Evolutionary conservation across 2,329 filamentous ascomycete species (phyloP), one percentile per base, ranked within the genome.

Genomic region (Neonectria ditissima): DNA sequence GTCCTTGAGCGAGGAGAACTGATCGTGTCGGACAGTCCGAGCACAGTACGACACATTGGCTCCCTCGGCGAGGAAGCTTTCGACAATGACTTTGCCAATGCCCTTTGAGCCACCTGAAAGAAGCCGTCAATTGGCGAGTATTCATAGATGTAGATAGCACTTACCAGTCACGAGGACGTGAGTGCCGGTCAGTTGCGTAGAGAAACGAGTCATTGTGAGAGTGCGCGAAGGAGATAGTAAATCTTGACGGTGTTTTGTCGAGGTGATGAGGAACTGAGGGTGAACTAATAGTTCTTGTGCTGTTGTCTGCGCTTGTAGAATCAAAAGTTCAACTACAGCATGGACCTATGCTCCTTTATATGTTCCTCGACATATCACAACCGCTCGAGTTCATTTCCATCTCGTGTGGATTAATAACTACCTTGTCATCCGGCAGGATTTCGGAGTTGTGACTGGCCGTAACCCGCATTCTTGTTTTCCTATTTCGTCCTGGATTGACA

Each of bases 41-140:
- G 72, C 62, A 6, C 73, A 73, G 5, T 72, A 74, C 2, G 73
- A 74, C 4, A 74, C 73, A 20, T 75, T 73, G 13, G 70, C 73
- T 6, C 73, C 70, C 30, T 73, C 73, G n/a, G 44, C 20, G 11
- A 75, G 63, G 10, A 75, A 68, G 1, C 37, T 32, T 32, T 75
- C 62, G 0, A 68, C 69, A 1, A 71, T 69, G 2, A 61, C 68
- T 39, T 48, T 70, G 0, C 73, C 73, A n/a, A 75, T 70, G 2
- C 73, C 73, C 26, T 75, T 74, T 5, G 62, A 65, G 0, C 73
- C 73, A 8, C 73, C 69, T 72, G 18, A 0, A 41, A 10, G 4
- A n/a, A 14, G 9, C 20, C 20, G 26, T 63, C 22, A 56, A 13
- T 11, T 3, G 32, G 32, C 2, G 41, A 22, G 11, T 22, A 7